Evolutionary conservation across 331 rosid species (phyloP), one percentile per base, ranked within the genome.

Genomic region (Quercus tomentella): DNA sequence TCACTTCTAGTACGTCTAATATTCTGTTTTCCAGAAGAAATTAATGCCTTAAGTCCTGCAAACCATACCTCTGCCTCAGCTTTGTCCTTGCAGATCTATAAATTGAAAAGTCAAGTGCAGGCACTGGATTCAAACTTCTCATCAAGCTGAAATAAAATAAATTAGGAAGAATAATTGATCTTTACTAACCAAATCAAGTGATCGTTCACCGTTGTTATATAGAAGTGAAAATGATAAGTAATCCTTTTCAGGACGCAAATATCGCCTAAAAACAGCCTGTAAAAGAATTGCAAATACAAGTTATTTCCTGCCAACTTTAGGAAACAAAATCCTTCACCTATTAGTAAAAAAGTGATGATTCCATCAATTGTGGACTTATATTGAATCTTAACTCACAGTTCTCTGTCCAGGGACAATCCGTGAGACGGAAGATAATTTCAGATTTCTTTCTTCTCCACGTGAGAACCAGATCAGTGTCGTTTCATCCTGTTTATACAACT

Each of bases 41-140:
- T 89, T 85, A 95, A 83, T 78, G 89, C 83, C 86, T 91, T 88
- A 66, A 95, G 94, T 78, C 92, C 89, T 65, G 85, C 87, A 87
- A 92, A 76, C 97, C 97, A 95, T 73, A 90, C 62, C 79, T 92
- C 97, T 82, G 83, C 88, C 86, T 95, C 97, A 74, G 92, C 89
- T 89, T 90, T 88, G 85, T 92, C 98, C 93, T 92, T 95, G 94
- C 98, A 95, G 77, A 91, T 86, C 97, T 95, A 88, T 70, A 86
- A 75, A 77, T 61, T 80, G 79, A 72, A 73, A 79, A 63, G 30
- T 9, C 72, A 70, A 79, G 25, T 28, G 60, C 71, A 73, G 86
- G 60, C 77, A 69, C 66, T 56, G 35, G 60, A 72, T 56, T 82
- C 73, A 73, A 54, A 68, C 49, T 75, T 80, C 60, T 16, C 56